Percentiles rank a stretch among this genome's conserved stretches.
These are phyloP conservation scores for Solanum pennellii DNA, from an alignment of 257 asterid species.

Conservation along the genomic window DNA sequence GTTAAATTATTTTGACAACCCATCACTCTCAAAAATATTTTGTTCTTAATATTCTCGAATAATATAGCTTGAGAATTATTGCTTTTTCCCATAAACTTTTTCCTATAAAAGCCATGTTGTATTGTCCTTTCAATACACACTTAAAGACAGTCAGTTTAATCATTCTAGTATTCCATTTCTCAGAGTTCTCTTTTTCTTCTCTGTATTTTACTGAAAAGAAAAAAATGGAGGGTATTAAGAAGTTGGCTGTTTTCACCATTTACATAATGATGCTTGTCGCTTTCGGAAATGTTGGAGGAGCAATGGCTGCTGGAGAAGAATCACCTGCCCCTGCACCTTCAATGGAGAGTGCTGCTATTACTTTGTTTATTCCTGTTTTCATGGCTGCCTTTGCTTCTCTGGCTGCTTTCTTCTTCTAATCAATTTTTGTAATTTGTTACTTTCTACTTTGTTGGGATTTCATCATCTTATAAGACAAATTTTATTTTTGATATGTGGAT, in stretches of 20 bases:
- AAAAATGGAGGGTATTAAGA: not conserved
- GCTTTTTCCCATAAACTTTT: not conserved
- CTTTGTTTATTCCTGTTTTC: not conserved
- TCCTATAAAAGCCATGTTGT: not conserved
- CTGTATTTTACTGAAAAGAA: not conserved
- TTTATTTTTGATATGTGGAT: not conserved
- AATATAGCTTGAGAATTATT: not conserved
- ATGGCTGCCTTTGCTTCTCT: not conserved
- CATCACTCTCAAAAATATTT: not conserved
- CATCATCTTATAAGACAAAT: not conserved
- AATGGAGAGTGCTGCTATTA: not conserved
- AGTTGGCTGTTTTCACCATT: not conserved
- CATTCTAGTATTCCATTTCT: not conserved
- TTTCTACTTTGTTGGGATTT: not conserved
- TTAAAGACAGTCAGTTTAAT: not conserved
- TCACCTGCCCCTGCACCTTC: not conserved
- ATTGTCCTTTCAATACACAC: not conserved
- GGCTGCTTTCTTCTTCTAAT: not conserved
- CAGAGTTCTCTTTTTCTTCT: not conserved
- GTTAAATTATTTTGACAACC: not conserved
- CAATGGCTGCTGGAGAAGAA: not conserved
- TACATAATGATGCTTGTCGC: not conserved
- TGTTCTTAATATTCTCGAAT: not conserved
- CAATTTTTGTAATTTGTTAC: not conserved
- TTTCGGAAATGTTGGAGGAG: not conserved